A percentile compares a stretch with the other conserved stretches of the same genome.
These are phyloP conservation scores for grape (Vitis vinifera) DNA, from an alignment of 164 flowering plant species.

Conservation along the genomic window DNA sequence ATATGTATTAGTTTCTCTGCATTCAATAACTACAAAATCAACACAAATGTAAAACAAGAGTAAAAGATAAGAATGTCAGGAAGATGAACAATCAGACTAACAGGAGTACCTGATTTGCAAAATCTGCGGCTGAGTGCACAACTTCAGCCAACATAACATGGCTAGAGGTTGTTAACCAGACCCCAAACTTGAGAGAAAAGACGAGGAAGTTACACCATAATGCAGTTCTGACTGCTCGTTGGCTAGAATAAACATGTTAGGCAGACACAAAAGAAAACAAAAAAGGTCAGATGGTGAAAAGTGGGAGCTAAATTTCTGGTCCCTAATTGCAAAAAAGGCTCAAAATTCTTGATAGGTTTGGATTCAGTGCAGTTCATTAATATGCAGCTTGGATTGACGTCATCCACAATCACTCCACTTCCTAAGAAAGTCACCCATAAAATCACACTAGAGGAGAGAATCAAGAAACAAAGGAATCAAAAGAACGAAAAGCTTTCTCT, in stretches of 20 bases:
- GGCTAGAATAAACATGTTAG: constrained; percentile 40
- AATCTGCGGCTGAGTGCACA: constrained; percentile 93
- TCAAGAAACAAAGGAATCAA: no score
- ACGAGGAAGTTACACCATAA: constrained; percentile 95
- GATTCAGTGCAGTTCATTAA: no score
- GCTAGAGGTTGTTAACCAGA: constrained; percentile 82
- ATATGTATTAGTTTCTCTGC: constrained; percentile 30
- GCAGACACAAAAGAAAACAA: neutral
- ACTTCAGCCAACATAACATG: constrained; percentile 98
- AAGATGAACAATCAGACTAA: neutral
- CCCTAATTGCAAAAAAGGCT: neutral
- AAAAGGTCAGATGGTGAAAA: neutral
- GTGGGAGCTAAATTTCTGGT: neutral
- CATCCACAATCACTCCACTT: no score
- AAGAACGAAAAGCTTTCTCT: no score
- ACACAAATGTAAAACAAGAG: constrained; percentile 2
- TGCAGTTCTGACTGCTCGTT: constrained; percentile 93
- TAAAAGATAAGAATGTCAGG: neutral
- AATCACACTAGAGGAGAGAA: no score
- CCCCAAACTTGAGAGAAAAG: constrained; percentile 93
- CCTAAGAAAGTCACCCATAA: no score
- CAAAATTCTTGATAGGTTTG: no score
- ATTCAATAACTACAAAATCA: constrained; percentile 4
- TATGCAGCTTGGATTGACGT: no score
- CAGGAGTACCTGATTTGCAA: constrained; percentile 81